Percentiles rank a stretch among this genome's conserved stretches.
phyloP scores from a whole-genome alignment of 225 moss, liverwort and hornwort species.

The Polytrichum commune region DNA sequence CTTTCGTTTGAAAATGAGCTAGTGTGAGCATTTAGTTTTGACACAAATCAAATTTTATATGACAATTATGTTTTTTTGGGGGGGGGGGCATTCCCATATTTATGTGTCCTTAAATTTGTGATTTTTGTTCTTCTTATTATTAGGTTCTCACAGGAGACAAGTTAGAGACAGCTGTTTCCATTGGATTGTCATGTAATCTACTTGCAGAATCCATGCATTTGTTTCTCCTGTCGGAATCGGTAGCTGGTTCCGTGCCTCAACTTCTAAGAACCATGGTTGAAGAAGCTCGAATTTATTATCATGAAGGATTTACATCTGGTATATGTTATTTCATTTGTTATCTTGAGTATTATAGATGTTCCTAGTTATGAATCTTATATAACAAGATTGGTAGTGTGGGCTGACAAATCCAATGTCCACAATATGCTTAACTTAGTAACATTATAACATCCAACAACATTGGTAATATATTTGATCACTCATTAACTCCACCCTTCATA shows the following conservation, averaged over 20 bases:
- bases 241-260: conserved; percentile 57
- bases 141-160: conserved; percentile 96
- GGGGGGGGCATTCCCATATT: not conserved
- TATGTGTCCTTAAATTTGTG: not conserved
- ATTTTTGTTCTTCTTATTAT: not conserved
- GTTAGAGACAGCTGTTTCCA: conserved; percentile 81
- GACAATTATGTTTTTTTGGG: not conserved
- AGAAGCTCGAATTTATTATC: conserved; percentile 58
- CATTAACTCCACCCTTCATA: too few species aligned
- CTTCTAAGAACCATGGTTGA: conserved; percentile 71
- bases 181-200: conserved; percentile 89
- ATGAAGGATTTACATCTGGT: conserved; percentile 37
- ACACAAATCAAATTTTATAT: not conserved
- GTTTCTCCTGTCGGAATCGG: conserved; percentile 76
- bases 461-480: too few species aligned
- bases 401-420: too few species aligned
- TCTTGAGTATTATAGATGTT: too few species aligned
- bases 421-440: too few species aligned
- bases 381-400: too few species aligned
- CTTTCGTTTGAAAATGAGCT: too few species aligned
- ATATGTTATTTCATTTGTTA: too few species aligned
- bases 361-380: too few species aligned
- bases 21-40: too few species aligned
- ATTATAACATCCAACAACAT: too few species aligned
- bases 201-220: conserved; percentile 91